Evolutionary conservation across 495 filamentous ascomycete genomes (phyloP).

Genomic region (Aspergillus wentii): DNA sequence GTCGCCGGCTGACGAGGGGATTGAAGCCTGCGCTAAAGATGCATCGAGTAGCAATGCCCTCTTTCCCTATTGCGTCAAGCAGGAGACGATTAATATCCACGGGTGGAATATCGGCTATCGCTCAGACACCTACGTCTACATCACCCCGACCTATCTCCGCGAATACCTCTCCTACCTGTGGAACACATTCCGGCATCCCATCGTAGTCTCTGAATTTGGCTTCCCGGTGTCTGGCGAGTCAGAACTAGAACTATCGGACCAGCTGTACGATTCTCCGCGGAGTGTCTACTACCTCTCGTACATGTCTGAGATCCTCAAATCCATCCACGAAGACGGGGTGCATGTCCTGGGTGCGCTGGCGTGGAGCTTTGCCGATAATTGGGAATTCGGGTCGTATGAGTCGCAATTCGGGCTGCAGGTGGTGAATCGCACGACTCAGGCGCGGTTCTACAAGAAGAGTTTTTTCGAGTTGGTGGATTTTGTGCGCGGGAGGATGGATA

Average conservation of each 20-base stretch:
- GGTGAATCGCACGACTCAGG: constrained; percentile 34
- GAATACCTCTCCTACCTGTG: constrained; percentile 37
- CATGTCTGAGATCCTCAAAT: constrained; percentile 38
- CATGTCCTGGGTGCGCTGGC: constrained; percentile 40
- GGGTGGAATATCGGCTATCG: constrained; percentile 40
- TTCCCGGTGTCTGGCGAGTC: constrained; percentile 32
- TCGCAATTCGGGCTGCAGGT: constrained; percentile 38
- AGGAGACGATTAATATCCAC: constrained; percentile 26
- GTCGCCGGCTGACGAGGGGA: constrained; percentile 26
- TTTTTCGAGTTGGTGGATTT: constrained; percentile 47
- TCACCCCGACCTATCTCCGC: constrained; percentile 37
- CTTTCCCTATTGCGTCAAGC: constrained; percentile 36
- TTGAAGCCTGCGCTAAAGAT: constrained; percentile 30
- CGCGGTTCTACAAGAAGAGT: constrained; percentile 41
- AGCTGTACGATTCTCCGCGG: constrained; percentile 34
- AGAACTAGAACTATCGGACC: constrained; percentile 23
- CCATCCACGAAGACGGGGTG: constrained; percentile 40
- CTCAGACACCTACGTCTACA: constrained; percentile 36
- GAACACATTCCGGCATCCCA: constrained; percentile 34
- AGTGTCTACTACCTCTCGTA: constrained; percentile 37
- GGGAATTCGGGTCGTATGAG: constrained; percentile 39
- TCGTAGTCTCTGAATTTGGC: constrained; percentile 37
- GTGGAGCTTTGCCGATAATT: constrained; percentile 42
- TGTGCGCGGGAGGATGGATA: neutral
- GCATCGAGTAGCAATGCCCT: constrained; percentile 17